A percentile compares a stretch with the other conserved stretches of the same genome.
These are phyloP conservation scores for Metarhizium rileyi DNA, from an alignment of 2,329 filamentous ascomycete genomes.

Conservation along the genomic window DNA sequence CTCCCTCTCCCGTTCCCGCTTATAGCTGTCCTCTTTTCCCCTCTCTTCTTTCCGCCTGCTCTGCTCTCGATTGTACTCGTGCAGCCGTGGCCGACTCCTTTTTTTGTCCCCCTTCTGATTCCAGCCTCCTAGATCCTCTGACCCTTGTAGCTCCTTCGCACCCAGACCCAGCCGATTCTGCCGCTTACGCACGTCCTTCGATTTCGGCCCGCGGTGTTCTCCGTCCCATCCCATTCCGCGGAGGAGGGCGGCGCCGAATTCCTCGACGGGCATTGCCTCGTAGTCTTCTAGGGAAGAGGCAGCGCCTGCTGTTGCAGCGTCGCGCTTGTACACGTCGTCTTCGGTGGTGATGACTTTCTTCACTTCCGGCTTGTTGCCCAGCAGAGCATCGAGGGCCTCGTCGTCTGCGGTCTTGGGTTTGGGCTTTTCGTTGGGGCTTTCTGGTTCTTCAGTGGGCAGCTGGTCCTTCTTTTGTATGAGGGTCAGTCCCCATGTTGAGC, in stretches of 20 bases:
- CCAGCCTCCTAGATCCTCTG: conserved; percentile 70
- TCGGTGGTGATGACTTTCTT: conserved; percentile 47
- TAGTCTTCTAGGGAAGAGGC: conserved; percentile 75
- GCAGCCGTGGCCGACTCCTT: conserved; percentile 31
- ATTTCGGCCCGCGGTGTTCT: conserved; percentile 40
- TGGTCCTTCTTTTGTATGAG: conserved; percentile 40
- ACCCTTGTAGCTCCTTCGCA: conserved; percentile 67
- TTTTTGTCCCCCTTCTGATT: conserved; percentile 56
- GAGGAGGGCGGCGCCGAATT: conserved; percentile 84
- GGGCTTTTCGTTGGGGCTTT: neutral
- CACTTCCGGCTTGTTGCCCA: conserved; percentile 41
- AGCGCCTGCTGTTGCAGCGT: conserved; percentile 64
- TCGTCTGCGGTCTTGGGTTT: conserved; percentile 26
- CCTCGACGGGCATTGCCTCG: conserved; percentile 80
- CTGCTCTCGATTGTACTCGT: conserved; percentile 39
- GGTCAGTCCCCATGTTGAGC: conserved; percentile 46
- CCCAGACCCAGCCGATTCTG: conserved; percentile 81
- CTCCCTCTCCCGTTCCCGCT: conserved; percentile 35
- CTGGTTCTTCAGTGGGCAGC: conserved; percentile 7
- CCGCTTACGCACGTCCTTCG: conserved; percentile 58
- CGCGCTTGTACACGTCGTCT: conserved; percentile 58
- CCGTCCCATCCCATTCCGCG: conserved; percentile 94
- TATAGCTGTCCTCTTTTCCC: conserved; percentile 35
- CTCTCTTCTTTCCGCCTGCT: conserved; percentile 34
- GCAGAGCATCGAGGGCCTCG: conserved; percentile 56